Conservation (phyloP, 371 early-diverging fungal species). For the Rhizopus delemar region DNA sequence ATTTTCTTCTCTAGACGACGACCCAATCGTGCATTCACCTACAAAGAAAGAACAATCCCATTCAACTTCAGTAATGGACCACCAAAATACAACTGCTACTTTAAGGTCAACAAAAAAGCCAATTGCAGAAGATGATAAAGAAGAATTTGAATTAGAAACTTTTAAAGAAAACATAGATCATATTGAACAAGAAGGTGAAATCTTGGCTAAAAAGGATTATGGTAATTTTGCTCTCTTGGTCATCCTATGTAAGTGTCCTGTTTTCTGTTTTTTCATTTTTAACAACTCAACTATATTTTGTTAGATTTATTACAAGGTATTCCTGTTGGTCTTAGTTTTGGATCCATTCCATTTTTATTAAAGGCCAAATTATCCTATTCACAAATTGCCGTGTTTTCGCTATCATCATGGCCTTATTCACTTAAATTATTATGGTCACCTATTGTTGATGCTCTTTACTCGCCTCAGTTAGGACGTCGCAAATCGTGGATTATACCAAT, state of each 20-base stretch:
- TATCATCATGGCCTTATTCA: conserved; percentile 93
- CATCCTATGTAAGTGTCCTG: conserved; percentile 59
- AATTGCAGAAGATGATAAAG: conserved; percentile 31
- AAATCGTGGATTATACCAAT: conserved; percentile 99
- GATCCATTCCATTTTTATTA: conserved; percentile 90
- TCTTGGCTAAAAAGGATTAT: conserved; percentile 48
- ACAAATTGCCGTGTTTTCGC: conserved; percentile 90
- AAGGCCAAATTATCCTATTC: conserved; percentile 88
- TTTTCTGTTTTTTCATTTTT: background rate
- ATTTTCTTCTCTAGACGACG: conserved; percentile 41
- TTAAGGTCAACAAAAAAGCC: conserved; percentile 33
- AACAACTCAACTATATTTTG: background rate
- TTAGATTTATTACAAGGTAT: conserved; percentile 91
- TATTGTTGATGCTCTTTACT: conserved; percentile 89
- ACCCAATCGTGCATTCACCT: conserved; percentile 32
- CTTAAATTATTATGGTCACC: conserved; percentile 95
- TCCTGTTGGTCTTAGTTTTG: conserved; percentile 90
- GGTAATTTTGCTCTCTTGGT: conserved; percentile 70
- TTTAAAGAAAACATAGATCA: conserved; percentile 8
- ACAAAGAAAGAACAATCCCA: conserved; percentile 8
- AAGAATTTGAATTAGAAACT: conserved; percentile 39
- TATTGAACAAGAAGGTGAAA: conserved; percentile 14
- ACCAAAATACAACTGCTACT: conserved; percentile 30
- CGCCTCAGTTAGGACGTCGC: conserved; percentile 80
- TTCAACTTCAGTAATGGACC: conserved; percentile 39